Percentiles rank a stretch among this genome's conserved stretches.
phyloP scores from a whole-genome alignment of 805 yeast genomes.

The Starmerella apicola region DNA sequence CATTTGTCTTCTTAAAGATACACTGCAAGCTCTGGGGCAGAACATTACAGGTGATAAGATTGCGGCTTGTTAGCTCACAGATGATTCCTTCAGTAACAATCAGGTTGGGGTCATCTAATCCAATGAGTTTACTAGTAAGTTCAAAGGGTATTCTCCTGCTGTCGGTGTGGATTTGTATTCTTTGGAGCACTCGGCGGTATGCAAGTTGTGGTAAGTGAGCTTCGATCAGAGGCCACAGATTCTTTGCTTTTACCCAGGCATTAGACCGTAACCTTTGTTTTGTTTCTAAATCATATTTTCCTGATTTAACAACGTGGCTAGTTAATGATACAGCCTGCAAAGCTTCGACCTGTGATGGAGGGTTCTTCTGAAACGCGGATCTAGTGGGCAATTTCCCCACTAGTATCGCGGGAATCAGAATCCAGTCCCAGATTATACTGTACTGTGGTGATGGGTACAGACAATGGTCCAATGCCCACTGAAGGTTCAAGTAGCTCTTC shows the following conservation, averaged over 20 bases:
- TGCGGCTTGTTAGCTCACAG: conserved; percentile 26
- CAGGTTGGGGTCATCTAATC: conserved; percentile 14
- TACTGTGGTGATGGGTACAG: conserved; percentile 29
- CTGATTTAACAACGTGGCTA: conserved; percentile 34
- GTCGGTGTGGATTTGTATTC: conserved; percentile 7
- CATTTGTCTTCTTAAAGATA: conserved; percentile 17
- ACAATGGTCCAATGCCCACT: conserved; percentile 40
- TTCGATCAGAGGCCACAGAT: conserved; percentile 23
- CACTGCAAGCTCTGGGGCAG: conserved; percentile 19
- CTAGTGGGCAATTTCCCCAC: conserved; percentile 42
- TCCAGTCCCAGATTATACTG: conserved; percentile 34
- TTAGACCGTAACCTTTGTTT: conserved; percentile 26
- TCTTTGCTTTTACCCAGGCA: conserved; percentile 20
- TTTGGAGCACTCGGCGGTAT: conserved; percentile 23
- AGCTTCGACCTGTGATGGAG: no score
- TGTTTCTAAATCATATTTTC: conserved; percentile 31
- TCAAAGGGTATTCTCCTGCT: conserved; percentile 1
- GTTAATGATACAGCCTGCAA: conserved; percentile 32
- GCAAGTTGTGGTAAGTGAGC: conserved; percentile 23
- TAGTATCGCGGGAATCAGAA: conserved; percentile 42
- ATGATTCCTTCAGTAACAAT: conserved; percentile 26
- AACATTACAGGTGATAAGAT: conserved; percentile 29
- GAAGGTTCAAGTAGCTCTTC: conserved; percentile 31
- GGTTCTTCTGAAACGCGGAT: conserved; percentile 23
- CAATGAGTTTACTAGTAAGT: conserved; percentile 8